A percentile compares a stretch with the other conserved stretches of the same genome.
These are phyloP conservation scores for Xylaria multiplex DNA, from an alignment of 2,329 filamentous ascomycete species.

Conservation along the genomic window DNA sequence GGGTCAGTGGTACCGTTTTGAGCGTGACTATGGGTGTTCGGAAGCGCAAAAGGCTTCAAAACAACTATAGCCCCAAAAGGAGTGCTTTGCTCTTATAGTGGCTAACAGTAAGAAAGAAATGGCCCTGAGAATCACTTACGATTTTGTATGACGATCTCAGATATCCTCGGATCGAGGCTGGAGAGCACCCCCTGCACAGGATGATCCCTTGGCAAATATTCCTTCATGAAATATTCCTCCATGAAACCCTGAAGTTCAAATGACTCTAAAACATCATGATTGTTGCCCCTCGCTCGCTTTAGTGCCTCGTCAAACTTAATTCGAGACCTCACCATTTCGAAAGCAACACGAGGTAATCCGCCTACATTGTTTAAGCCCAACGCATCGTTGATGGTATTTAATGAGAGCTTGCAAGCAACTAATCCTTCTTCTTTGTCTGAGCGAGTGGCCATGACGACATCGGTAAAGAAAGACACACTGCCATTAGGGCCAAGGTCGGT, in stretches of 20 bases:
- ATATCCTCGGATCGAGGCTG: conserved; percentile 52
- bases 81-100: background rate
- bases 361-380: conserved; percentile 44
- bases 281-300: conserved; percentile 45
- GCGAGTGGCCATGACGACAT: conserved; percentile 57
- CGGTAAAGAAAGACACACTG: conserved; percentile 73
- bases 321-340: conserved; percentile 43
- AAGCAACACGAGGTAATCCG: conserved; percentile 46
- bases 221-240: conserved; percentile 40
- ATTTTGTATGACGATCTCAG: conserved; percentile 52
- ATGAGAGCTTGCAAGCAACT: conserved; percentile 52
- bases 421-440: conserved; percentile 32
- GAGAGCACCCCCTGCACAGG: conserved; percentile 42
- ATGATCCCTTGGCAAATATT: conserved; percentile 45
- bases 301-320: conserved; percentile 39
- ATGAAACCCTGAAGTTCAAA: conserved; percentile 42
- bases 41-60: too few species aligned
- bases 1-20: background rate
- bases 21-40: background rate
- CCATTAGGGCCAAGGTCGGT: conserved; percentile 73
- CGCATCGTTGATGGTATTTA: conserved; percentile 42
- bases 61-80: background rate
- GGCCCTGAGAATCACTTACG: background rate
- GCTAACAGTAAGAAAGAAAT: background rate
- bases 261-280: conserved; percentile 35